Evolutionary conservation across 1,284 basidiomycete species (phyloP).

Genomic region (Schizophyllum commune): DNA sequence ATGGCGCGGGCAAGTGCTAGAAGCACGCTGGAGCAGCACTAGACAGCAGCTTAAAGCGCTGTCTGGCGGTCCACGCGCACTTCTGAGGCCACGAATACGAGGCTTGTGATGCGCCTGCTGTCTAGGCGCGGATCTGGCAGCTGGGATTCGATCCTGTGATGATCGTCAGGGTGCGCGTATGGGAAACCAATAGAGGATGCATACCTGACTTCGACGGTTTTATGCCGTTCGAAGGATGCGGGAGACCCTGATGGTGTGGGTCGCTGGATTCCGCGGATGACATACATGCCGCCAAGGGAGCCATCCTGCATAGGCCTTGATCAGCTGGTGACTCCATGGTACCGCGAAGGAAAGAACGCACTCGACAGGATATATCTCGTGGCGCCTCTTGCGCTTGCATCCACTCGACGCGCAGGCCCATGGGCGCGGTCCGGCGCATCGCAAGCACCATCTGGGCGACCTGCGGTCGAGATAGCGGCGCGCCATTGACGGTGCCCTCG

Average conservation of each 20-base stretch:
- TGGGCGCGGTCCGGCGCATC: constrained; percentile 31
- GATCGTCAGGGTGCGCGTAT: not conserved
- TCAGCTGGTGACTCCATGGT: not conserved
- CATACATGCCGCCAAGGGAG: constrained; percentile 42
- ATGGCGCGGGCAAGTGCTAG: too few species aligned
- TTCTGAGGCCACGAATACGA: constrained; percentile 42
- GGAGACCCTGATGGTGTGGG: constrained; percentile 25
- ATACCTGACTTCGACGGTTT: constrained; percentile 44
- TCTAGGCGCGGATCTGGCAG: constrained; percentile 28
- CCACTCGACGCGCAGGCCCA: constrained; percentile 41
- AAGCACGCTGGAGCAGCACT: too few species aligned
- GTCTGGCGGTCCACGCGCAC: not conserved
- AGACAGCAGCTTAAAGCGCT: not conserved
- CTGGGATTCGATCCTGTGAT: constrained; percentile 39
- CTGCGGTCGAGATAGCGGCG: constrained; percentile 28
- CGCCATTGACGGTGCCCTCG: constrained; percentile 38
- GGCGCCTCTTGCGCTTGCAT: constrained; percentile 37
- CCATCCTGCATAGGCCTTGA: constrained; percentile 29
- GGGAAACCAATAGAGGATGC: constrained; percentile 11
- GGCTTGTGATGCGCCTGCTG: constrained; percentile 40
- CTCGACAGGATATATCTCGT: constrained; percentile 17
- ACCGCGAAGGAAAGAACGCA: constrained; percentile 1
- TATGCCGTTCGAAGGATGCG: constrained; percentile 39
- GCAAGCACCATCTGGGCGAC: constrained; percentile 37
- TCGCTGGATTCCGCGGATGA: constrained; percentile 42